Evolutionary conservation across 225 moss, liverwort and hornwort genomes (phyloP).

Genomic region (Pseudoscleropodium purum): DNA sequence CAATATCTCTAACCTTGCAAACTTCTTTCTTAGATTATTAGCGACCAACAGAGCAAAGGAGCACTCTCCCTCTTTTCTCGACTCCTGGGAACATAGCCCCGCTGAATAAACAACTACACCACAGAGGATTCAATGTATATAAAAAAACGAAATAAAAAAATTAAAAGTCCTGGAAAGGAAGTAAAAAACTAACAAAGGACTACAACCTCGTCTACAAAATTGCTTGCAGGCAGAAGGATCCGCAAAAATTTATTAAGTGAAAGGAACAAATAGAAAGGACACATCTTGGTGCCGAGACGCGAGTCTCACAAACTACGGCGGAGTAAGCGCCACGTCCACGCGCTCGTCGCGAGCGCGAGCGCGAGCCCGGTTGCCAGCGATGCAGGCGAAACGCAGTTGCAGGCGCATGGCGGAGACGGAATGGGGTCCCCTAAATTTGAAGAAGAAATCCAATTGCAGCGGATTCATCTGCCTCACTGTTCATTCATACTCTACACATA

Average conservation of each 20-base stretch:
- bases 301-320: neutral
- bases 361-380: neutral
- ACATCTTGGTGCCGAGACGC: neutral
- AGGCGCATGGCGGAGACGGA: neutral
- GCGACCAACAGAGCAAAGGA: neutral
- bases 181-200: neutral
- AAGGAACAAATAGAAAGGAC: neutral
- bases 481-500: conserved; percentile 19
- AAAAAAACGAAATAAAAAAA: no score
- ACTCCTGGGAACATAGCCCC: neutral
- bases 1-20: neutral
- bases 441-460: neutral
- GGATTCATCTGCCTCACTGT: neutral
- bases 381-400: neutral
- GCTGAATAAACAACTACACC: neutral
- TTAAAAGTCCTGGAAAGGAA: neutral
- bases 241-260: neutral
- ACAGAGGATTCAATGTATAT: neutral
- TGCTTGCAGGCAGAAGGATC: conserved; percentile 7
- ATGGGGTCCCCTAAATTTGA: neutral
- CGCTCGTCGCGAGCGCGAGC: neutral
- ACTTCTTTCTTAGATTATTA: neutral
- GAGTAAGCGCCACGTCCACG: no score
- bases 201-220: conserved; percentile 4
- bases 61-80: neutral